phyloP scores from a whole-genome alignment of 805 yeast species.

The Yamadazyma phyllophila region DNA sequence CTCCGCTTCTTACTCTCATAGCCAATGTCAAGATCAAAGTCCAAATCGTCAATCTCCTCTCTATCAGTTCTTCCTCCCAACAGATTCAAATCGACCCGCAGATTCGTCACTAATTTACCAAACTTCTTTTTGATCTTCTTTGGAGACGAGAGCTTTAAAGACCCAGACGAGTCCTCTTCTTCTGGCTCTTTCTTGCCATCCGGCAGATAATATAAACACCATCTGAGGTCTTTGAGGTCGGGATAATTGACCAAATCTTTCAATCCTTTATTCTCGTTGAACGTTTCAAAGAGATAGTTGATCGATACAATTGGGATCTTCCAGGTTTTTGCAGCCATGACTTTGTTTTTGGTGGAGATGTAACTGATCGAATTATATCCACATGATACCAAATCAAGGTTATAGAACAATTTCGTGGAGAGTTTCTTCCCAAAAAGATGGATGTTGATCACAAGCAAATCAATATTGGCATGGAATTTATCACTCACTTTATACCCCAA shows the following conservation, averaged over 20 bases:
- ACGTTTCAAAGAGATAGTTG: constrained; percentile 43
- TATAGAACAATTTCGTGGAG: constrained; percentile 41
- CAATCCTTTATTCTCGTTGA: constrained; percentile 18
- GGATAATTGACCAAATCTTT: constrained; percentile 21
- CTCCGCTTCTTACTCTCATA: constrained; percentile 9
- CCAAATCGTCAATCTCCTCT: constrained; percentile 10
- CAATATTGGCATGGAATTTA: constrained; percentile 49
- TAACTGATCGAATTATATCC: constrained; percentile 33
- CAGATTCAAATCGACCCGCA: not conserved
- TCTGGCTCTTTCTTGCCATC: constrained; percentile 9
- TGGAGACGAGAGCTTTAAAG: constrained; percentile 52
- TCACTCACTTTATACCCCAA: constrained; percentile 53
- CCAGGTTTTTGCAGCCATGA: constrained; percentile 58
- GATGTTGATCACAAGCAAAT: constrained; percentile 55
- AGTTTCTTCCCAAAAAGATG: constrained; percentile 42
- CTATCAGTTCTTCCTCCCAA: not conserved
- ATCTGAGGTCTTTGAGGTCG: constrained; percentile 42
- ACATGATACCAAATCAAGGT: constrained; percentile 31
- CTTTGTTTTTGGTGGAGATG: constrained; percentile 50
- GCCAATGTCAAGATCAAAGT: constrained; percentile 12
- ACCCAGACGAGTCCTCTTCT: not conserved
- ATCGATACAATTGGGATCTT: constrained; percentile 56
- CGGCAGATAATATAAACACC: constrained; percentile 57
- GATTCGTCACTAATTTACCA: constrained; percentile 28
- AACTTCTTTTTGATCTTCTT: constrained; percentile 44